Conservation (phyloP, 202 grass and related monocot genomes). For the Brachypodium distachyon region DNA sequence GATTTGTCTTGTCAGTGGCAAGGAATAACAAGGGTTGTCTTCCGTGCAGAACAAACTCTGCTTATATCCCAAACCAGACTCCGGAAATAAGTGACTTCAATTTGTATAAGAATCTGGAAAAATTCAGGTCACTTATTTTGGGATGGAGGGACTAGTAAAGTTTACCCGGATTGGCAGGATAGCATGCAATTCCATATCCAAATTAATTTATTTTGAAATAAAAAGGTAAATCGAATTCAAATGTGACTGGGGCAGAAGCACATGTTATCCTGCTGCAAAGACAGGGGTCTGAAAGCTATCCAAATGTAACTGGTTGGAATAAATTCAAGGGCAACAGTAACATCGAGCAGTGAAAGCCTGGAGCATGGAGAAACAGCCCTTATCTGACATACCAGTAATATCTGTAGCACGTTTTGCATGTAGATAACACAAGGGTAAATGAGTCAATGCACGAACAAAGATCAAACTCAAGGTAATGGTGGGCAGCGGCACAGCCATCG, state of each 20-base stretch:
- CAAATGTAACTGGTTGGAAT: background rate
- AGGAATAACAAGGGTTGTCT: too few relatives aligned
- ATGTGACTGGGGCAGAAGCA: background rate
- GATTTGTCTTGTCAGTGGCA: background rate
- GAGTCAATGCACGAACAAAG: background rate
- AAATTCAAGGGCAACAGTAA: slow-evolving; percentile 24
- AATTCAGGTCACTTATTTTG: too few relatives aligned
- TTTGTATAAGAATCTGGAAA: too few relatives aligned
- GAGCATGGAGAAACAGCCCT: background rate
- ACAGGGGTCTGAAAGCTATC: background rate
- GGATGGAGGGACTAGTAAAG: too few relatives aligned
- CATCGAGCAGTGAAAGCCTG: slow-evolving; percentile 21
- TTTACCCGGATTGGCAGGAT: too few relatives aligned
- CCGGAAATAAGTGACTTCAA: too few relatives aligned
- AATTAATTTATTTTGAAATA: background rate
- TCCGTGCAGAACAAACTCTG: too few relatives aligned
- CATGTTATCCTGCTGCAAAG: background rate
- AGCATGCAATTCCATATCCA: too few relatives aligned
- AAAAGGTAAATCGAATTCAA: background rate
- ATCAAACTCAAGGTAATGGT: background rate
- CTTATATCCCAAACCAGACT: too few relatives aligned
- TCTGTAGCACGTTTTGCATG: background rate
- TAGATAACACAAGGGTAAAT: too few relatives aligned
- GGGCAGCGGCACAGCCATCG: background rate
- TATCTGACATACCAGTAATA: background rate